Base-by-base conservation (phyloP, 192 early-diverging fungal species). In the Phlyctochytrium bullatum region DNA sequence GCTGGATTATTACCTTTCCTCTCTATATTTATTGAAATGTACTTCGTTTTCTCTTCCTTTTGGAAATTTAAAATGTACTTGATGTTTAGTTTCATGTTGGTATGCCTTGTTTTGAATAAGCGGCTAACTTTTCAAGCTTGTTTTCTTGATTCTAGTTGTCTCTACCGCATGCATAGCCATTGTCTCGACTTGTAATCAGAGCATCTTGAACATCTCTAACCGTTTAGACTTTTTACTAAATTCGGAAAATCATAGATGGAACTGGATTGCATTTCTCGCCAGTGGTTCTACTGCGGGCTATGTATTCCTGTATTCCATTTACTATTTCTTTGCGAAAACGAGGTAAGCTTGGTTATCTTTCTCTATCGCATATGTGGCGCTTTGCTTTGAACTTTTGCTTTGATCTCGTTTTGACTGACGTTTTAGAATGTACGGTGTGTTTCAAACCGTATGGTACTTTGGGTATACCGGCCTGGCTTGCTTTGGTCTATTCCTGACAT, bases 1-100 rank as follows among this genome's bases (percentile, higher is more conserved):
- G 40, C 40, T 47, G 96, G 95, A 35, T 71, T 98, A 30, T 80
- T 98, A 36, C 93, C 93, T 23, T 98, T 98, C 72, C 92, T 88
- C 2, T 88, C 93, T 25, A 92, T 97, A 57, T 98, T 97, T 67
- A 93, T 97, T 67, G 96, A 98, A 83, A 82, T 97, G 52, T 96
- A 96, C 80, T 98, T 94, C 78, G 91, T 98, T 63, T 91, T 97
- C 82, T 91, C 91, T 77, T 90, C 88, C 51, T 93, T 97, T 52
- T 96, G 93, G 93, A 57, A 64, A n/a, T 89, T 92, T 83, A 88
- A 89, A 70, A 87, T 93, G 27, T 98, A 95, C 80, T 95, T 95
- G 70, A 88, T 95, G 61, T 94, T 93, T 86, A 93, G 95, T 0
- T 94, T 97, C 80, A 74, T 94, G 69, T 86, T 95, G 80, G 77